Percentiles rank a stretch among this genome's conserved stretches.
Evolutionary conservation across 116 monocot genomes (phyloP).

Genomic region (Dioscorea cayenensis): DNA sequence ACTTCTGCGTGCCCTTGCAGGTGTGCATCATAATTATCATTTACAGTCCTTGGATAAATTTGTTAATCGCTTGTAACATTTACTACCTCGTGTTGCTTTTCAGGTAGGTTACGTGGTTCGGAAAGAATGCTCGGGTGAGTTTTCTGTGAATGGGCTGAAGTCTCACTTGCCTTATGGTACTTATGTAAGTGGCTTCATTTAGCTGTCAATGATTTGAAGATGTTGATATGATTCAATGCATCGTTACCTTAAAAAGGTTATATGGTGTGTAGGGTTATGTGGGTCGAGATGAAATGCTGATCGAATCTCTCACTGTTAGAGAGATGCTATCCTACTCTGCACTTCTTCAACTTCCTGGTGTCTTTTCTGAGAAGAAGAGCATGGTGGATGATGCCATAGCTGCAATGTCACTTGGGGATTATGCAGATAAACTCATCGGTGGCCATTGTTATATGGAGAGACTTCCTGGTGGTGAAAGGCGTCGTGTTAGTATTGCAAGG

Average conservation of each 20-base stretch:
- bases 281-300: constrained; percentile 67
- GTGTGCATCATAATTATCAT: constrained; percentile 19
- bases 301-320: constrained; percentile 83
- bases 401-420: constrained; percentile 91
- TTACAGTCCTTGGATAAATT: neutral
- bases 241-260: neutral
- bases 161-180: constrained; percentile 76
- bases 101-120: constrained; percentile 61
- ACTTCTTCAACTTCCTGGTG: constrained; percentile 86
- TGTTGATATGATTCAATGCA: neutral
- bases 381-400: constrained; percentile 77
- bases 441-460: constrained; percentile 71
- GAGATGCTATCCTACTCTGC: constrained; percentile 84
- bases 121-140: constrained; percentile 79
- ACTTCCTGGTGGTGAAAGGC: constrained; percentile 80
- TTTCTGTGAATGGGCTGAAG: constrained; percentile 79
- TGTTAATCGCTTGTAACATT: no score
- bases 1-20: constrained; percentile 76
- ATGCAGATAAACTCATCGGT: constrained; percentile 79
- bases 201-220: neutral
- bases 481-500: constrained; percentile 82
- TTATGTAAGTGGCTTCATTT: constrained; percentile 55
- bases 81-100: neutral
- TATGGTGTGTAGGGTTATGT: constrained; percentile 71
- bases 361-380: constrained; percentile 67